A percentile compares a stretch with the other conserved stretches of the same genome.
Conservation (phyloP, 2,329 filamentous ascomycete genomes). For the Graphilbum fragrans region DNA sequence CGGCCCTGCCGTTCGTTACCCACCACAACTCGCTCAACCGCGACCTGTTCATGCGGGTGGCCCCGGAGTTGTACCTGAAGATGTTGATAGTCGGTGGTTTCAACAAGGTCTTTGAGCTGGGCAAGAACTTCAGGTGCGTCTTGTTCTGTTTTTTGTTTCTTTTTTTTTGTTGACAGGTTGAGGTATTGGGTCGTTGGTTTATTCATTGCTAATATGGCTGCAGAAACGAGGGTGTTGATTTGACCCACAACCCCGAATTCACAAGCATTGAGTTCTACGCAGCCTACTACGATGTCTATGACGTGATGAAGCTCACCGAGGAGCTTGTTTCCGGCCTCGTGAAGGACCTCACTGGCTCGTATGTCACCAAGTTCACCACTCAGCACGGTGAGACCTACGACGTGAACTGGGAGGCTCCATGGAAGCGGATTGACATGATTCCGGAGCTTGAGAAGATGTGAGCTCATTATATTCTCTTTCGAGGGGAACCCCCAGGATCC, state of each 20-base stretch:
- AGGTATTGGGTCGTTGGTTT: too few species aligned
- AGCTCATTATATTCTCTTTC: too few species aligned
- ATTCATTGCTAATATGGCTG: not conserved
- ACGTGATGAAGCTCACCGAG: conserved; percentile 83
- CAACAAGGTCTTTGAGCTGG: conserved; percentile 90
- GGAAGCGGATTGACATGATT: conserved; percentile 94
- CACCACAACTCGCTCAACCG: conserved; percentile 94
- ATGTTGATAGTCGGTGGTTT: conserved; percentile 88
- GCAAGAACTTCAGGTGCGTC: conserved; percentile 59
- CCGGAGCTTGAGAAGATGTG: conserved; percentile 59
- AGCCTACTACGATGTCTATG: conserved; percentile 85
- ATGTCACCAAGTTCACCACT: conserved; percentile 76
- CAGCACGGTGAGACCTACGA: conserved; percentile 76
- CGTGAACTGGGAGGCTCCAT: conserved; percentile 93
- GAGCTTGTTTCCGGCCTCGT: conserved; percentile 85
- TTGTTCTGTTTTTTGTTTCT: not conserved
- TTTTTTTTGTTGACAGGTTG: too few species aligned
- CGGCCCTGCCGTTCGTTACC: conserved; percentile 87
- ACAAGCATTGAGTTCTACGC: conserved; percentile 96
- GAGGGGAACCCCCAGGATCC: too few species aligned
- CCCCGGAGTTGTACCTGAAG: conserved; percentile 94
- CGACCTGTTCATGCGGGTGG: conserved; percentile 89
- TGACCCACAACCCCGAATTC: conserved; percentile 97
- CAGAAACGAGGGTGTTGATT: conserved; percentile 78
- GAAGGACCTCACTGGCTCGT: conserved; percentile 75